Percentiles rank a stretch among this genome's conserved stretches.
Conservation (phyloP, 2,329 filamentous ascomycete genomes). For the Aotearoamyces nothofagi region DNA sequence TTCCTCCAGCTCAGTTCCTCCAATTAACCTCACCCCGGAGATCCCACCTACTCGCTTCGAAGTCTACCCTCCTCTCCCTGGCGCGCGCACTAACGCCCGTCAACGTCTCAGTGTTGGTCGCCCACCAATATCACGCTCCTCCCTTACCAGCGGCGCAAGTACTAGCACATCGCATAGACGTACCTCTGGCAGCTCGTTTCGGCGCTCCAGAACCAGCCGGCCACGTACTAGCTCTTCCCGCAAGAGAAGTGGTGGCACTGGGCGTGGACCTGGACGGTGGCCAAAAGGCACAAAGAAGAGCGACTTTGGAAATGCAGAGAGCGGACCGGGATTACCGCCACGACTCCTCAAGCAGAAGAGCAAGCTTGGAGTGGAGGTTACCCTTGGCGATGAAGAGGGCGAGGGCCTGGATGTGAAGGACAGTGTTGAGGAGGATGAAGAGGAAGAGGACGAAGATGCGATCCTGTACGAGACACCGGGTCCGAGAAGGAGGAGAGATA, state of each 20-base stretch:
- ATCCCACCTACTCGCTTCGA: constrained; percentile 63
- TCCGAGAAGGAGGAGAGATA: constrained; percentile 5
- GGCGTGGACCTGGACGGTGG: constrained; percentile 26
- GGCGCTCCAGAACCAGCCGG: constrained; percentile 10
- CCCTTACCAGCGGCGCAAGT: constrained; percentile 8
- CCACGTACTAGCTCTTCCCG: constrained; percentile 9
- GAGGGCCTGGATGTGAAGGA: constrained; percentile 7
- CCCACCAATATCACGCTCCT: constrained; percentile 7
- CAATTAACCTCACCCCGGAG: constrained; percentile 9
- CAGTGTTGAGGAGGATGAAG: constrained; percentile 8
- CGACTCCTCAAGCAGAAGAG: constrained; percentile 20
- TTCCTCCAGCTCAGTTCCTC: constrained; percentile 13
- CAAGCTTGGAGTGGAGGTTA: constrained; percentile 17
- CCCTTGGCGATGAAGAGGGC: constrained; percentile 17
- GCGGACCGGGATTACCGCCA: constrained; percentile 47
- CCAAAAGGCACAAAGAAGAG: constrained; percentile 54
- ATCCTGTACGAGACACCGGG: constrained; percentile 16
- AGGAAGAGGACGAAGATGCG: constrained; percentile 8
- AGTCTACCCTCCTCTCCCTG: constrained; percentile 56
- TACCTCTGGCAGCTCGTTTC: constrained; percentile 14
- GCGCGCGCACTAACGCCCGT: constrained; percentile 24
- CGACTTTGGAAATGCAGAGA: constrained; percentile 51
- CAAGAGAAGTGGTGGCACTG: not conserved
- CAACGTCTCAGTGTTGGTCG: constrained; percentile 14
- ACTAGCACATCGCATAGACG: constrained; percentile 3